phyloP scores from a whole-genome alignment of 371 early-diverging fungal genomes.

The Mucor velutinosus region DNA sequence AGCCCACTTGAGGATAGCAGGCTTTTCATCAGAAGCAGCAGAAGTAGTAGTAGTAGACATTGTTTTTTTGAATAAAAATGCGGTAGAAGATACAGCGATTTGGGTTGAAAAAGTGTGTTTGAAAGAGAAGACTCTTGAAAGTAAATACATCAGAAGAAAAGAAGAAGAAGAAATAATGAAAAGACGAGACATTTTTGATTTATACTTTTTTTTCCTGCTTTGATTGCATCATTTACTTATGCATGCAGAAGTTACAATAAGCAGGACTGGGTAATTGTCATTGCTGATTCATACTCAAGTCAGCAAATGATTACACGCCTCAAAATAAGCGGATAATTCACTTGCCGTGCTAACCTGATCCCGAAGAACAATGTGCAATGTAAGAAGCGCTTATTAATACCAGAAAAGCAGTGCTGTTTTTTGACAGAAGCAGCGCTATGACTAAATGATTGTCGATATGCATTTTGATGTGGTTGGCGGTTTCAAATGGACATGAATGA shows the following conservation, averaged over 20 bases:
- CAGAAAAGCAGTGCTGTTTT: too few species aligned
- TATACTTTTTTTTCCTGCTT: neutral
- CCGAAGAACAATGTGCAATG: neutral
- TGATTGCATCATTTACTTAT: slow-evolving; percentile 3
- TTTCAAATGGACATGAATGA: too few species aligned
- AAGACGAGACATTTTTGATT: neutral
- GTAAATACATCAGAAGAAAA: slow-evolving; percentile 11
- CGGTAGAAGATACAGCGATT: neutral
- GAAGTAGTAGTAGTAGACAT: slow-evolving; percentile 21
- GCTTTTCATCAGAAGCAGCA: slow-evolving; percentile 6
- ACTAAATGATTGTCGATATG: too few species aligned
- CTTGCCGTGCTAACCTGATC: neutral
- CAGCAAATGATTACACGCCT: slow-evolving; percentile 1
- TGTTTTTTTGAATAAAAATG: slow-evolving; percentile 5
- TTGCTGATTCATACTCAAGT: slow-evolving; percentile 3
- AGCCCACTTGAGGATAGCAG: slow-evolving; percentile 73
- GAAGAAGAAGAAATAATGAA: neutral
- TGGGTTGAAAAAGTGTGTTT: neutral
- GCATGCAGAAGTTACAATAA: neutral
- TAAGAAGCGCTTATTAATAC: neutral
- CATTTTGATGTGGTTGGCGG: too few species aligned
- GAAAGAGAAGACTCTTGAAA: slow-evolving; percentile 6
- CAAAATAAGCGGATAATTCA: neutral
- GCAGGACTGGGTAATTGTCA: neutral
- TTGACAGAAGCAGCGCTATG: too few species aligned